Evolutionary conservation across 371 early-diverging fungal species (phyloP).

Genomic region (Mortierella sp.): DNA sequence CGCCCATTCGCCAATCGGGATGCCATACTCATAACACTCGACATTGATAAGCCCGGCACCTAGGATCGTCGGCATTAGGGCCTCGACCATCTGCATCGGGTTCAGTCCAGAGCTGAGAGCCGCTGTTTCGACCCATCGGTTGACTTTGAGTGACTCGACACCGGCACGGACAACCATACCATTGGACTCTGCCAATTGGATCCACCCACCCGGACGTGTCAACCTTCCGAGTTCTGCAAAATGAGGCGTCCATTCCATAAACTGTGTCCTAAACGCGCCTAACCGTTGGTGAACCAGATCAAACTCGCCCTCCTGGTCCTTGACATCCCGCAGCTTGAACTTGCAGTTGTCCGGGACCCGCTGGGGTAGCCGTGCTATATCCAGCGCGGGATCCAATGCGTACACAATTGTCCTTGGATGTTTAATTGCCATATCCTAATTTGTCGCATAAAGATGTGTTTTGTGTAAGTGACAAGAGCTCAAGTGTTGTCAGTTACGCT

Average conservation of each 20-base stretch:
- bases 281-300: constrained; percentile 50
- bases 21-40: constrained; percentile 50
- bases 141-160: constrained; percentile 40
- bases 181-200: constrained; percentile 50
- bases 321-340: constrained; percentile 39
- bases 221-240: constrained; percentile 52
- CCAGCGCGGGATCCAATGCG: constrained; percentile 36
- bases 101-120: constrained; percentile 50
- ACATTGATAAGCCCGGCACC: constrained; percentile 54
- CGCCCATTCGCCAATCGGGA: constrained; percentile 51
- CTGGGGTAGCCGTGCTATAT: constrained; percentile 15
- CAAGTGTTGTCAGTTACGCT: not conserved
- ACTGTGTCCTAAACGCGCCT: constrained; percentile 43
- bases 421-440: constrained; percentile 47
- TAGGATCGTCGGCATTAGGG: constrained; percentile 47
- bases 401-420: constrained; percentile 47
- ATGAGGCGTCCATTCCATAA: constrained; percentile 51
- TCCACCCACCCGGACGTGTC: constrained; percentile 49
- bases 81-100: constrained; percentile 47
- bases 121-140: constrained; percentile 52
- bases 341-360: constrained; percentile 40
- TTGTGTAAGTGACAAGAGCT: not conserved
- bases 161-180: constrained; percentile 46
- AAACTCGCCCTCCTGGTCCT: constrained; percentile 52
- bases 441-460: not conserved